Evolutionary conservation across 2,329 filamentous ascomycete genomes (phyloP).

Genomic region (Zymoseptoria brevis): DNA sequence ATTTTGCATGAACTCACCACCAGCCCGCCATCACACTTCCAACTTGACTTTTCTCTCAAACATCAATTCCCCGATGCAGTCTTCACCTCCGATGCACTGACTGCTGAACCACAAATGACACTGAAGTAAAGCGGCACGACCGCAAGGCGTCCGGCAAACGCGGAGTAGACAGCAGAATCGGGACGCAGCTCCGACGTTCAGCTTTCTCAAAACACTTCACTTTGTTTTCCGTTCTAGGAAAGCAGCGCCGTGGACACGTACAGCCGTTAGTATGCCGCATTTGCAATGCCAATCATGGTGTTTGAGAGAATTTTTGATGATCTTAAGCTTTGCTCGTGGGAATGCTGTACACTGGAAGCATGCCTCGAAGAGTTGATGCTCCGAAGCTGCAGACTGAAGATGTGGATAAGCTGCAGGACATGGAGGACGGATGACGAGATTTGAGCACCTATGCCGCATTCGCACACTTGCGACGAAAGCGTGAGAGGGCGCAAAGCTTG

Average conservation of each 20-base stretch:
- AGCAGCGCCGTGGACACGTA: neutral
- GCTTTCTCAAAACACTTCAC: neutral
- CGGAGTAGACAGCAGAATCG: neutral
- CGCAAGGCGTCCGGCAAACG: neutral
- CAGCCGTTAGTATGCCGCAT: neutral
- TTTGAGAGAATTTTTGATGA: neutral
- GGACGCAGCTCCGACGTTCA: neutral
- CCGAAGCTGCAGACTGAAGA: too few relatives aligned
- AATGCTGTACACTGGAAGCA: neutral
- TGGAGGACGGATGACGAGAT: too few relatives aligned
- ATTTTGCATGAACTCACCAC: neutral
- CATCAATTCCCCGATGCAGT: neutral
- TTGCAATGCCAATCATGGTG: neutral
- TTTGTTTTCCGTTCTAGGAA: neutral
- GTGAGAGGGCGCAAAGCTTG: too few relatives aligned
- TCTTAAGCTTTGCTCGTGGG: neutral
- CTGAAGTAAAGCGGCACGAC: neutral
- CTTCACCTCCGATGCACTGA: neutral
- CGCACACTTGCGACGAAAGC: too few relatives aligned
- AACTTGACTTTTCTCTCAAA: neutral
- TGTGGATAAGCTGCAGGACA: too few relatives aligned
- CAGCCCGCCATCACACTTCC: neutral
- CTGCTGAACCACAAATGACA: neutral
- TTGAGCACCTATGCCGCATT: too few relatives aligned
- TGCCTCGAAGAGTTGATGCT: neutral